Percentiles rank a stretch among this genome's conserved stretches.
Evolutionary conservation across 768 basidiomycete species (phyloP).

Genomic region (Mycena galopus): DNA sequence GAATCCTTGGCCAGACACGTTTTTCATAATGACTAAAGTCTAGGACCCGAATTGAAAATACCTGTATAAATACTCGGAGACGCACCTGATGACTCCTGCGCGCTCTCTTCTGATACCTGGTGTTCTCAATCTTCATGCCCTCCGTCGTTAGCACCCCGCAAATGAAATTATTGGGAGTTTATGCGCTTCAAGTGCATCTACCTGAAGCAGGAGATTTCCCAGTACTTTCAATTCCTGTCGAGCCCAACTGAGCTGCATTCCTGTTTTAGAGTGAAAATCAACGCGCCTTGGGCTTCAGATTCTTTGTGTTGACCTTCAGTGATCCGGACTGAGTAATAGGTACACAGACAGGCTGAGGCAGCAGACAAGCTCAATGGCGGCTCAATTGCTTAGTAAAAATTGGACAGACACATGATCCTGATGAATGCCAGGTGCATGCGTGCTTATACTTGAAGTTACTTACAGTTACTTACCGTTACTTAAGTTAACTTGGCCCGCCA

Average conservation of each 20-base stretch:
- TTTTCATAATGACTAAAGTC: slow-evolving; percentile 53
- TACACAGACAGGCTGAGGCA: too few relatives aligned
- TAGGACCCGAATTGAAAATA: slow-evolving; percentile 24
- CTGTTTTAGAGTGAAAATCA: neutral
- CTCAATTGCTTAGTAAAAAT: too few relatives aligned
- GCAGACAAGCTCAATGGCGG: too few relatives aligned
- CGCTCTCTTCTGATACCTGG: slow-evolving; percentile 59
- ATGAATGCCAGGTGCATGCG: too few relatives aligned
- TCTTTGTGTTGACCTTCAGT: slow-evolving; percentile 39
- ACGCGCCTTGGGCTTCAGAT: slow-evolving; percentile 40
- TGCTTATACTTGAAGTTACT: too few relatives aligned
- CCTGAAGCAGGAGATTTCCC: slow-evolving; percentile 46
- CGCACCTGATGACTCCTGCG: slow-evolving; percentile 53
- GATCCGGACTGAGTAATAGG: too few relatives aligned
- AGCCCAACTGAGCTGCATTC: neutral
- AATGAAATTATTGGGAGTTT: slow-evolving; percentile 52
- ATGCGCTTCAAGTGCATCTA: slow-evolving; percentile 47
- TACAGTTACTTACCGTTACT: too few relatives aligned
- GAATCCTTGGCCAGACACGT: slow-evolving; percentile 45
- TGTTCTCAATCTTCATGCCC: slow-evolving; percentile 52
- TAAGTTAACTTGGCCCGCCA: too few relatives aligned
- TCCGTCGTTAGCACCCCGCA: slow-evolving; percentile 39
- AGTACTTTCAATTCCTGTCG: slow-evolving; percentile 50
- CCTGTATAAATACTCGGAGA: neutral
- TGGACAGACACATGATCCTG: too few relatives aligned